phyloP scores from a whole-genome alignment of 768 basidiomycete genomes.

The Symmetrospora coprosmae region DNA sequence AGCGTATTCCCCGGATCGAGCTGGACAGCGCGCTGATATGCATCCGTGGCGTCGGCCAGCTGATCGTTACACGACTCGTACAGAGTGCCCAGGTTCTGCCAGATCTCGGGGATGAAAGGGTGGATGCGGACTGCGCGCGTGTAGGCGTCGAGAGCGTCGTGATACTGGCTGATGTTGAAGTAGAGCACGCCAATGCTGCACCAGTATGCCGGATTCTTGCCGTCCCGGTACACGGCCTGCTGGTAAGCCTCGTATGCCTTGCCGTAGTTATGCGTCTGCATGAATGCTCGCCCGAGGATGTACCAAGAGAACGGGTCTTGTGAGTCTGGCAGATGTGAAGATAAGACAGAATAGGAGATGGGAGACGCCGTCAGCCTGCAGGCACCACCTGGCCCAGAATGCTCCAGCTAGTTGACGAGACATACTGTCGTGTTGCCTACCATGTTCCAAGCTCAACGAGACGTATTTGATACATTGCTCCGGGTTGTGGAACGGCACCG shows the following conservation, averaged over 20 bases:
- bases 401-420: neutral
- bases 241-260: conserved; percentile 99
- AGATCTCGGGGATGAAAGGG: conserved; percentile 85
- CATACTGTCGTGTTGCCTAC: conserved; percentile 41
- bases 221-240: conserved; percentile 96
- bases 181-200: conserved; percentile 98
- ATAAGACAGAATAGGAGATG: neutral
- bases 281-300: conserved; percentile 90
- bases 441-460: conserved; percentile 87
- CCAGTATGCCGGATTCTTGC: conserved; percentile 98
- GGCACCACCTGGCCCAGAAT: neutral
- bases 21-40: conserved; percentile 86
- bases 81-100: conserved; percentile 91
- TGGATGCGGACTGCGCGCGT: conserved; percentile 97
- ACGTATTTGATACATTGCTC: conserved; percentile 85
- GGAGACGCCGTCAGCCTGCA: neutral
- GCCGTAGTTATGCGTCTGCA: conserved; percentile 97
- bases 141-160: conserved; percentile 95
- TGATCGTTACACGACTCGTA: conserved; percentile 99
- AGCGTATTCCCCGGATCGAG: conserved; percentile 72
- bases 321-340: conserved; percentile 58
- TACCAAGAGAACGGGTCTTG: conserved; percentile 98
- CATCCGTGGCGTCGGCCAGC: conserved; percentile 94
- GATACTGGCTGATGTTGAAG: conserved; percentile 99
- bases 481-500: conserved; percentile 87